A percentile compares a stretch with the other conserved stretches of the same genome.
These are phyloP conservation scores for Fonsecaea pedrosoi DNA, from an alignment of 2,329 filamentous ascomycete genomes.

Conservation along the genomic window DNA sequence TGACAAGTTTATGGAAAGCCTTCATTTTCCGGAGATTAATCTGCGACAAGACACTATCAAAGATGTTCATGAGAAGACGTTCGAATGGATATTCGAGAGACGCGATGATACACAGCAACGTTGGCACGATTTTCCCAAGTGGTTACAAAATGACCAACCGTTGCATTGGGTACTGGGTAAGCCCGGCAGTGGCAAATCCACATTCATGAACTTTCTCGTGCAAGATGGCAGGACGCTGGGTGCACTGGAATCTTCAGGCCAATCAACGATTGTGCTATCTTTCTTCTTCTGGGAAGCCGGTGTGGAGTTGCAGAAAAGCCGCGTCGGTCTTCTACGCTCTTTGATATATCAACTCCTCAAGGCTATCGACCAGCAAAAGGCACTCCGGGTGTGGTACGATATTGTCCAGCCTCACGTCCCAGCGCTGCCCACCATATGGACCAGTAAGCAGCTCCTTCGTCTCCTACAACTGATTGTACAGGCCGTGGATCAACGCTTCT, in stretches of 20 bases:
- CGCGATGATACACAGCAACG: not conserved
- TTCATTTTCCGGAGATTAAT: conserved; percentile 15
- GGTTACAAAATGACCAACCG: not conserved
- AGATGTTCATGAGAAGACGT: conserved; percentile 8
- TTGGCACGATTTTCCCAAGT: conserved; percentile 10
- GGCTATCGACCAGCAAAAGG: not conserved
- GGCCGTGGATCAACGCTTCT: not conserved
- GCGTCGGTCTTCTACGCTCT: conserved; percentile 11
- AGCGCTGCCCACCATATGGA: conserved; percentile 1
- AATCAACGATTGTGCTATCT: not conserved
- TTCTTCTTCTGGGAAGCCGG: conserved; percentile 22
- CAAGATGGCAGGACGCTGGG: not conserved
- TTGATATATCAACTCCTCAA: conserved; percentile 9
- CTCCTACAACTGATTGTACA: not conserved
- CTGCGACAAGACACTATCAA: conserved; percentile 8
- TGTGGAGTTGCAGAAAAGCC: conserved; percentile 12
- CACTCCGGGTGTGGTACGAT: conserved; percentile 1
- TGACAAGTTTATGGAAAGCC: conserved; percentile 14
- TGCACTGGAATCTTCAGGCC: not conserved
- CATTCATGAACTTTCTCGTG: conserved; percentile 24
- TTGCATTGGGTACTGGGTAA: conserved; percentile 15
- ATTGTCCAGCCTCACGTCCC: not conserved
- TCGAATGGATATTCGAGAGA: conserved; percentile 16
- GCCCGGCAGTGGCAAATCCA: conserved; percentile 18
- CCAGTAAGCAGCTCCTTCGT: conserved; percentile 2